Base-by-base conservation (phyloP, 2,329 filamentous ascomycete genomes). In the Fusarium zealandicum region DNA sequence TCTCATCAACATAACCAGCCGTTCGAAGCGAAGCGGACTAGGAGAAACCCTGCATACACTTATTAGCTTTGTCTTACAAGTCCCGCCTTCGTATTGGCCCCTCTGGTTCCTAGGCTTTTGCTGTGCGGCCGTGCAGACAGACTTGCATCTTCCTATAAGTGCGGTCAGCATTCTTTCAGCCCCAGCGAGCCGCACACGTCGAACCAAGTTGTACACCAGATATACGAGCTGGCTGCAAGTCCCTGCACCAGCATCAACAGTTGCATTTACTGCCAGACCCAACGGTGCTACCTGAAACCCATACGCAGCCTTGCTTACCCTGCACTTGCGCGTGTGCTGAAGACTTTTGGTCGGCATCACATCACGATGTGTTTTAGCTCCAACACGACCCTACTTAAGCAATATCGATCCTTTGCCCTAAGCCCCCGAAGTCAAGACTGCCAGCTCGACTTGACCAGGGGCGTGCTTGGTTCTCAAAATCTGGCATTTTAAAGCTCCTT, bases 331-430 rank as follows among this genome's bases (percentile, higher is more conserved):
- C 12, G 12, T 27, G 20, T n/a, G 8, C 36, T 25, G 35, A 31
- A 12, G 9, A 28, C 30, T 38, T 46, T 39, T 20, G 48, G 53
- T 40, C 39, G 48, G 33, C 54, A 62, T 62, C 54, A 54, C 54
- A 62, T 62, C 54, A 54, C 54, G 45, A 65, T 54, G 35, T 43
- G 45, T 47, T 52, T 61, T 57, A 37, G 32, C 32, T 51, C 52
- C 44, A 42, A 53, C 44, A 31, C 40, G 45, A 51, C 46, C 46
- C 49, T 47, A 44, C 46, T 46, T 47, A 44, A 61, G 39, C 40
- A 32, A 45, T 38, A 27, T 39, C 49, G 27, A 47, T 41, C 16
- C 57, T 52, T 51, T 52, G 50, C 45, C 54, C 36, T 53, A 63
- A 50, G 41, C 44, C 55, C 45, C 55, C 52, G 42, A 38, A 37